Conservation (phyloP, 306 rosid genomes). For the Quercus cerris region DNA sequence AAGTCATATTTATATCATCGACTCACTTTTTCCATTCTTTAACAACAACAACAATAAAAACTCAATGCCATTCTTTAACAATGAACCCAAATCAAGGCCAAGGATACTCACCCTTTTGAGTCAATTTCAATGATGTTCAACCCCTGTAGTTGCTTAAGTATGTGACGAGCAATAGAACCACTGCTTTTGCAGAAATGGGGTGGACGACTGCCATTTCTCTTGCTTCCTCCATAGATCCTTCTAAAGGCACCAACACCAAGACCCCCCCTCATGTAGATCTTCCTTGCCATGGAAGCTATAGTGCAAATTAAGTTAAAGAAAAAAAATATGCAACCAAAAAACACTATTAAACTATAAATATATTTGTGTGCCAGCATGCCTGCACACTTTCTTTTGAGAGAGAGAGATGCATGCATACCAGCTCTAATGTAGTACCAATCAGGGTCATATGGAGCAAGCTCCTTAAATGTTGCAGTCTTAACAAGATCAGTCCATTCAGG, state of each 20-base stretch:
- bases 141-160: conserved; percentile 42
- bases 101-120: conserved; percentile 41
- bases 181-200: conserved; percentile 63
- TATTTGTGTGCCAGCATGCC: background rate
- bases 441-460: conserved; percentile 58
- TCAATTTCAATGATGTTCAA: conserved; percentile 39
- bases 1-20: too few relatives aligned
- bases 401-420: conserved; percentile 18
- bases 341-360: background rate
- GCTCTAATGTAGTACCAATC: conserved; percentile 59
- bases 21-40: background rate
- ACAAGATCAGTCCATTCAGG: conserved; percentile 60
- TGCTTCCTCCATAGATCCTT: conserved; percentile 57
- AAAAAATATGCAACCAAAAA: background rate
- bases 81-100: background rate
- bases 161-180: conserved; percentile 54
- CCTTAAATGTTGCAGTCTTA: conserved; percentile 55
- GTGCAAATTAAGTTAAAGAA: background rate
- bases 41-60: background rate
- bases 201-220: conserved; percentile 67
- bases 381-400: background rate
- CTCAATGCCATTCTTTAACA: background rate
- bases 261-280: conserved; percentile 62
- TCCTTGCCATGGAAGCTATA: conserved; percentile 63
- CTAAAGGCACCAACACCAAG: conserved; percentile 59